Base-by-base conservation (phyloP, 106 monocot species). In the Apostasia ramifera region DNA sequence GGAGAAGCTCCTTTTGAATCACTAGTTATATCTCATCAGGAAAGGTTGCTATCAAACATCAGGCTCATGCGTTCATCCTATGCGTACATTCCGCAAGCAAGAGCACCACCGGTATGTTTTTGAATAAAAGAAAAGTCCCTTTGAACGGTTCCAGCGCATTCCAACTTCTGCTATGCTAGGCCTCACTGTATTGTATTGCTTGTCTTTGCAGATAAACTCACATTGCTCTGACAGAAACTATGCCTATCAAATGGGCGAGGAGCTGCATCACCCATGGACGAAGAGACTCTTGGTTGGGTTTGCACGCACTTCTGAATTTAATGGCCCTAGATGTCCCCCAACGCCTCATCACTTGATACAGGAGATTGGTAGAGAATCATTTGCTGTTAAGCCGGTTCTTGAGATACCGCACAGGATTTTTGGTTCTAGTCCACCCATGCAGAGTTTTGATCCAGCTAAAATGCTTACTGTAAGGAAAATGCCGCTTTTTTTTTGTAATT, bases 361-460 rank as follows among this genome's bases (percentile, higher is more conserved):
- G 78, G 92, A 97, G 77, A 73, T 97, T 40, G 67, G 87, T 55
- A 53, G 71, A 49, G 77, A 86, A 53, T 66, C 77, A 42, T 69
- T 71, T 53, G 14, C 59, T 55, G 54, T 75, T 54, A 59, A 74
- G 70, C 92, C 92, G 10, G 50, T 81, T 75, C 74, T 97, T 14
- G 63, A 97, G 68, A 80, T 87, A 8, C 64, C 97, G 13, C 77
- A 87, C 59, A 77, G 75, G 65, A 97, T 97, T 72, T 97, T 97
- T 89, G 92, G 97, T 60, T 97, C 97, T 60, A 87, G 82, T 77
- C 97, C 89, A 47, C 92, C 92, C 2, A 76, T 97, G 61, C 89
- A 68, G 61, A 97, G 83, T 61, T 97, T 92, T 76, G 92, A 92
- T 56, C 89, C 92, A 53, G 92, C 97, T 52, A 95, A 92, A 82